These are phyloP conservation scores for Lolium rigidum DNA, from an alignment of 176 grass and related monocot genomes.

Conservation along the genomic window DNA sequence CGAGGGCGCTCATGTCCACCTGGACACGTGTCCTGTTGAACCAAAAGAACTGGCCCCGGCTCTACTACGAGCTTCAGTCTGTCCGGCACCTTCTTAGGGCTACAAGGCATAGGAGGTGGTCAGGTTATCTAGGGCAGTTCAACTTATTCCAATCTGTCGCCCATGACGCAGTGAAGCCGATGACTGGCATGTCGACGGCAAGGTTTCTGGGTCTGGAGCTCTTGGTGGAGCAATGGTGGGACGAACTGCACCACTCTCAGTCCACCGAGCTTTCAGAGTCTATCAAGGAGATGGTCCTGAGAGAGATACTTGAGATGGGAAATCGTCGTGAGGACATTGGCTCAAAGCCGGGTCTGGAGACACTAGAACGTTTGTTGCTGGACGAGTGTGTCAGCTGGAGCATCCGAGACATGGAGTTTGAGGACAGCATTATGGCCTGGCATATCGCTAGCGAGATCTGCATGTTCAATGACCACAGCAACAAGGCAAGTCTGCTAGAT, in stretches of 20 bases:
- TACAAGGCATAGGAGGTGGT: background rate
- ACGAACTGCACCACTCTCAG: conserved; percentile 13
- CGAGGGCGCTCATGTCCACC: background rate
- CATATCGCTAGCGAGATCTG: conserved; percentile 53
- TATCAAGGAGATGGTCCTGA: conserved; percentile 20
- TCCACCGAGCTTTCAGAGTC: background rate
- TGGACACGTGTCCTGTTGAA: background rate
- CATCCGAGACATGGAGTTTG: conserved; percentile 7
- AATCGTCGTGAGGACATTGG: no score
- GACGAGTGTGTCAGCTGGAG: background rate
- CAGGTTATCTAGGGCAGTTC: background rate
- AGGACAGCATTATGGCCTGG: conserved; percentile 53
- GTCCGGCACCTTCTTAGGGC: background rate
- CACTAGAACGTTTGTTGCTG: no score
- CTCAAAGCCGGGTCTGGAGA: background rate
- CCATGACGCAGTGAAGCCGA: background rate
- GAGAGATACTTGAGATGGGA: background rate
- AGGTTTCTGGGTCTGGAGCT: background rate
- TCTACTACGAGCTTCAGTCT: background rate
- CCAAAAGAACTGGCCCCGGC: background rate
- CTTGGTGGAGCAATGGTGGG: background rate
- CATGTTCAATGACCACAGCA: background rate
- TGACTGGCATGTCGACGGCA: background rate
- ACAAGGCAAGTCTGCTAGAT: background rate
- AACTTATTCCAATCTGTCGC: background rate